phyloP scores from a whole-genome alignment of 371 early-diverging fungal genomes.

The Racocetra persica region DNA sequence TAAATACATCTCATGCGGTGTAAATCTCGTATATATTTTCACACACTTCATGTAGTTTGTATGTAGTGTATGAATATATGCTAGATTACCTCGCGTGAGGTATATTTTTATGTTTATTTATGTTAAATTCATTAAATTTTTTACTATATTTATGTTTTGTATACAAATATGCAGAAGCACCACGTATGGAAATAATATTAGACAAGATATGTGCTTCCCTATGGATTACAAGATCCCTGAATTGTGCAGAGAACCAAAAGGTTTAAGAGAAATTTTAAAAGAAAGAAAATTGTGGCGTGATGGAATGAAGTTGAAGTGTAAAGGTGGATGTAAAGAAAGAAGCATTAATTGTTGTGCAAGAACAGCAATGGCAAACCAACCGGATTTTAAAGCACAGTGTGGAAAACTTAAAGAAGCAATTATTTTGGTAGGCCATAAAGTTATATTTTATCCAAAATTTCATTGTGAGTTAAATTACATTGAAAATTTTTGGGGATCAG shows the following conservation, averaged over 20 bases:
- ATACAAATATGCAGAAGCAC: too few relatives aligned
- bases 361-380: not conserved
- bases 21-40: too few relatives aligned
- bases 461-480: constrained; percentile 44
- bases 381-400: constrained; percentile 16
- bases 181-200: not conserved
- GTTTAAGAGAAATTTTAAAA: not conserved
- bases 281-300: not conserved
- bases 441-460: not conserved
- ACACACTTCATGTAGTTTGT: too few relatives aligned
- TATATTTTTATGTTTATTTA: too few relatives aligned
- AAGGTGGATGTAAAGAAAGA: not conserved
- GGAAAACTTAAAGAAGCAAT: not conserved
- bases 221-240: not conserved
- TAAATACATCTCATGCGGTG: too few relatives aligned
- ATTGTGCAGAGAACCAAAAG: not conserved
- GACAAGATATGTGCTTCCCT: not conserved
- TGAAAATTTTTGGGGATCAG: constrained; percentile 45
- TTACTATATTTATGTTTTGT: too few relatives aligned
- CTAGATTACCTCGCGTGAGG: too few relatives aligned
- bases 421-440: not conserved
- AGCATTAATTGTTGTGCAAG: not conserved
- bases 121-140: too few relatives aligned
- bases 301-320: not conserved
- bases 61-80: too few relatives aligned